A percentile compares a stretch with the other conserved stretches of the same genome.
phyloP scores from a whole-genome alignment of 768 basidiomycete genomes.

The Russula compacta region DNA sequence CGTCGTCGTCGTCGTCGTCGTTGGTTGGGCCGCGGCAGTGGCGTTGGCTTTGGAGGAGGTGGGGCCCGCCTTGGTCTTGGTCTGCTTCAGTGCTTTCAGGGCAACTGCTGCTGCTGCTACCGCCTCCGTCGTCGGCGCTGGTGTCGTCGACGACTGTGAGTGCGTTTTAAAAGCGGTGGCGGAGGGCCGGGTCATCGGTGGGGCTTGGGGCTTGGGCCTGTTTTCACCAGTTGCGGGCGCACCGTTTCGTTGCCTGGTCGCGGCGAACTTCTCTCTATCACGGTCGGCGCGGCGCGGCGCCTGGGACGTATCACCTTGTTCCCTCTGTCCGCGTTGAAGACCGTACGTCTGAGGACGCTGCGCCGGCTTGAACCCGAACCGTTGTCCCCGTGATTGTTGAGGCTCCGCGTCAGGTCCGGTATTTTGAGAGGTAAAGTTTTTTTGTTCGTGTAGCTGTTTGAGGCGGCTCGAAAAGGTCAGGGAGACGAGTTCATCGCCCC shows the following conservation, averaged over 20 bases:
- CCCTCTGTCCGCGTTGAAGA: neutral
- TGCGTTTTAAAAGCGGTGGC: neutral
- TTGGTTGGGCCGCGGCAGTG: neutral
- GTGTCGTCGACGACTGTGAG: neutral
- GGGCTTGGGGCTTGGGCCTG: neutral
- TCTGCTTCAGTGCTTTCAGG: neutral
- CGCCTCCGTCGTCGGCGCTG: too few relatives aligned
- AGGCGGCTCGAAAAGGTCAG: conserved; percentile 7
- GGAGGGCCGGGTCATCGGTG: conserved; percentile 1
- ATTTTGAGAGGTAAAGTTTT: neutral
- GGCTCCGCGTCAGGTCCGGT: neutral
- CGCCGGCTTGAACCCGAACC: neutral
- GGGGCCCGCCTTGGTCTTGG: neutral
- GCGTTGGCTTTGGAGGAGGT: neutral
- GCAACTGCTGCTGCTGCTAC: neutral
- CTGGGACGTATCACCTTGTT: neutral
- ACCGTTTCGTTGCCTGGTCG: neutral
- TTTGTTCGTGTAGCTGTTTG: neutral
- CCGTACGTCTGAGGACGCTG: neutral
- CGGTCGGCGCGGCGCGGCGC: neutral
- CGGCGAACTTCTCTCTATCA: neutral
- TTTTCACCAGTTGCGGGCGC: neutral
- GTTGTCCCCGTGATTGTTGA: neutral
- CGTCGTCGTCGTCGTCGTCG: neutral
- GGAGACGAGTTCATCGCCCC: conserved; percentile 8